Conservation (phyloP, 768 basidiomycete species). For the Mycena chlorophos region DNA sequence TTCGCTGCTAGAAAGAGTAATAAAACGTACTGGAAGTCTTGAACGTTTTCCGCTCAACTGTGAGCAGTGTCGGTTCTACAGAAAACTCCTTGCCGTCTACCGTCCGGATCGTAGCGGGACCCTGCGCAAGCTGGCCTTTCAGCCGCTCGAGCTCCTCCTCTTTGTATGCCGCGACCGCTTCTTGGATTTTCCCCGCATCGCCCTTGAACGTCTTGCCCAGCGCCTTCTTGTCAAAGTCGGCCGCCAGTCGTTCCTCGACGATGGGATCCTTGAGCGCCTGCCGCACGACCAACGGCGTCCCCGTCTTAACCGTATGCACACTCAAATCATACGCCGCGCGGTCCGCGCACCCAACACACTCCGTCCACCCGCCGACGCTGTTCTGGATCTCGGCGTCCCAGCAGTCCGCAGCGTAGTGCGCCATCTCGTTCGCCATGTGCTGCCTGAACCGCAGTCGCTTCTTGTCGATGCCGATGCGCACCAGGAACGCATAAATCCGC, state of each 20-base stretch:
- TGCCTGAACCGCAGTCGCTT: conserved; percentile 87
- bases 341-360: conserved; percentile 99
- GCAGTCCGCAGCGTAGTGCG: conserved; percentile 97
- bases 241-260: conserved; percentile 74
- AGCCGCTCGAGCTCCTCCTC: conserved; percentile 64
- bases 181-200: conserved; percentile 69
- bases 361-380: conserved; percentile 83
- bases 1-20: background rate
- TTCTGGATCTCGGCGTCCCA: conserved; percentile 99
- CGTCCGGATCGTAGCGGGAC: conserved; percentile 55
- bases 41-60: conserved; percentile 79
- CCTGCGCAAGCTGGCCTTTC: conserved; percentile 71
- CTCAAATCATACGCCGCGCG: conserved; percentile 94
- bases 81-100: conserved; percentile 67
- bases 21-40: conserved; percentile 75
- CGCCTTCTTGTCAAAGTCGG: conserved; percentile 83
- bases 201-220: conserved; percentile 89
- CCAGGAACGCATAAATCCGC: conserved; percentile 85
- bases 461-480: conserved; percentile 89
- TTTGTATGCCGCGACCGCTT: conserved; percentile 62
- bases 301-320: conserved; percentile 85
- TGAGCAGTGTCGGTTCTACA: conserved; percentile 71
- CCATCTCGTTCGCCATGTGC: conserved; percentile 99
- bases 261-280: conserved; percentile 85
- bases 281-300: conserved; percentile 81